phyloP scores from a whole-genome alignment of 2,329 filamentous ascomycete species.

The Penicillium expansum region DNA sequence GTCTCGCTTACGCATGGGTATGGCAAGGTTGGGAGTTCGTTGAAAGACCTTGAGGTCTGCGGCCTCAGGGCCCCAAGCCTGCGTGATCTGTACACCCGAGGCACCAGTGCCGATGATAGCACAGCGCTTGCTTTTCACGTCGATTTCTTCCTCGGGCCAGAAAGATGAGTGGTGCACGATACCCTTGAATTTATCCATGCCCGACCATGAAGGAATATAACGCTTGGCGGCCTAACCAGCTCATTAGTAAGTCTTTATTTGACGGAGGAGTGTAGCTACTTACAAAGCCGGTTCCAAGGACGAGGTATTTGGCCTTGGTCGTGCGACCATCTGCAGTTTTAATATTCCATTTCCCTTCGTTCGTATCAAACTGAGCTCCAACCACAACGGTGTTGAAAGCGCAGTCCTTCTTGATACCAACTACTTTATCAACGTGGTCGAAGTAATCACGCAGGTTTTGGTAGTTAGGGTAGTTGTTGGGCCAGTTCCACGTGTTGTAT shows the following conservation, averaged over 20 bases:
- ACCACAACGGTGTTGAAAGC: conserved; percentile 47
- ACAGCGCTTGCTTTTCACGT: conserved; percentile 50
- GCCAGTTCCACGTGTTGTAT: conserved; percentile 49
- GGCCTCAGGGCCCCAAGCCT: conserved; percentile 57
- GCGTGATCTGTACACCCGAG: conserved; percentile 56
- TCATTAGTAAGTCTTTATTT: not conserved
- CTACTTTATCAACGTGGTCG: conserved; percentile 45
- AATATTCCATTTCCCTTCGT: conserved; percentile 44
- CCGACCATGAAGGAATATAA: conserved; percentile 43
- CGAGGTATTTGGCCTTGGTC: conserved; percentile 45
- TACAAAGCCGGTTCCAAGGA: conserved; percentile 48
- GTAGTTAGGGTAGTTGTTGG: conserved; percentile 28
- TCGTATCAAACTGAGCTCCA: conserved; percentile 42
- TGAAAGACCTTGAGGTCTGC: conserved; percentile 60
- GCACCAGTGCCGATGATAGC: conserved; percentile 57
- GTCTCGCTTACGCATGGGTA: conserved; percentile 57
- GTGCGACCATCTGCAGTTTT: conserved; percentile 42
- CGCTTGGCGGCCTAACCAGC: conserved; percentile 35
- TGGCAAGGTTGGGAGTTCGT: conserved; percentile 62
- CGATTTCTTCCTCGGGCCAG: conserved; percentile 51
- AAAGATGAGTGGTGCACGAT: conserved; percentile 55
- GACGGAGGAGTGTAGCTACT: not conserved
- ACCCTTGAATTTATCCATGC: conserved; percentile 49
- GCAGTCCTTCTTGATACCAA: conserved; percentile 46
- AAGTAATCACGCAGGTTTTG: conserved; percentile 49